Percentiles rank a stretch among this genome's conserved stretches.
These are phyloP conservation scores for Przewalskia tangutica DNA, from an alignment of 257 asterid genomes.

Conservation along the genomic window DNA sequence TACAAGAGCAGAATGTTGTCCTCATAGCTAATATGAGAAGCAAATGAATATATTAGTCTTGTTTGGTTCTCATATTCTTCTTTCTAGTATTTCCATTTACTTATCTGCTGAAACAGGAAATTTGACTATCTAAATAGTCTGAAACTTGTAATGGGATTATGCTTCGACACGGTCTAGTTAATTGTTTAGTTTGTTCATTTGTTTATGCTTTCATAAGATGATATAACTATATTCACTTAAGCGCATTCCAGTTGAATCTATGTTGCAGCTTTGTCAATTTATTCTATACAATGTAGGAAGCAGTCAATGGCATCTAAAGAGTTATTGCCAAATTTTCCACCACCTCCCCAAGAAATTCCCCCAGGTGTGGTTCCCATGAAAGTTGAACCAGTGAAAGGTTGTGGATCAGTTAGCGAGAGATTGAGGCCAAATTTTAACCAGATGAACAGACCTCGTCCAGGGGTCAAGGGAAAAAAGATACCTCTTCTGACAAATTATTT, in stretches of 20 bases:
- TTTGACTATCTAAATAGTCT: neutral
- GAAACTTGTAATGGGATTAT: neutral
- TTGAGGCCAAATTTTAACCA: constrained; percentile 7
- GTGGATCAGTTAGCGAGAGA: constrained; percentile 7
- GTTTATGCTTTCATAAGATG: neutral
- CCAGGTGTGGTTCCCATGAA: constrained; percentile 13
- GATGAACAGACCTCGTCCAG: constrained; percentile 10
- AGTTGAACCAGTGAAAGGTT: neutral
- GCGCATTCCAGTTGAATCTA: too few species aligned
- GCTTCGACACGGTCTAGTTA: neutral
- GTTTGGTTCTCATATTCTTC: neutral
- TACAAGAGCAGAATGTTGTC: neutral
- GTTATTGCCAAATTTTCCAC: constrained; percentile 12
- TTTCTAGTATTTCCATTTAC: neutral
- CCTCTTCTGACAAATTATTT: constrained; percentile 27
- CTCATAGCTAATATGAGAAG: neutral
- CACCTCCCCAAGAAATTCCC: constrained; percentile 21
- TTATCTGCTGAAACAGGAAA: neutral
- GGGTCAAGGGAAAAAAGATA: constrained; percentile 30
- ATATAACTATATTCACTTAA: neutral
- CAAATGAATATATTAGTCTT: neutral
- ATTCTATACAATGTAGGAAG: neutral
- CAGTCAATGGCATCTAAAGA: constrained; percentile 13
- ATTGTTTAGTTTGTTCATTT: neutral
- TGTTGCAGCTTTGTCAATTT: too few species aligned